These are phyloP conservation scores for Nicotiana paniculata DNA, from an alignment of 257 asterid species.

Conservation along the genomic window DNA sequence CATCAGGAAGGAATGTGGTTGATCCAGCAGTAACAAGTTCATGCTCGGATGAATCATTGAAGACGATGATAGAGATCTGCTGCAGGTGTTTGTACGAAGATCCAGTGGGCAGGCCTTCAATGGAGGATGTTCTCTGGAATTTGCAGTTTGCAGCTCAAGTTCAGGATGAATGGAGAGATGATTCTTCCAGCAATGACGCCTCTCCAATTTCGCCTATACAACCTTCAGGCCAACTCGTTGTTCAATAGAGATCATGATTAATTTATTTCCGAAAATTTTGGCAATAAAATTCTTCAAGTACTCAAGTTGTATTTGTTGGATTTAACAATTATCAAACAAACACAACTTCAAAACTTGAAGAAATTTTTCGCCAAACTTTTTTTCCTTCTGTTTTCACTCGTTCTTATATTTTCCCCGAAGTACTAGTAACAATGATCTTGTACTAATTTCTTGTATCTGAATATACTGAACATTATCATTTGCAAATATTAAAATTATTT, in stretches of 20 bases:
- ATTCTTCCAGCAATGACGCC: slow-evolving; percentile 45
- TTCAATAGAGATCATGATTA: slow-evolving; percentile 11
- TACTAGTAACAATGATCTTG: no score
- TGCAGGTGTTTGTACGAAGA: slow-evolving; percentile 63
- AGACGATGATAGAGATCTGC: slow-evolving; percentile 65
- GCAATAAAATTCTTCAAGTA: no score
- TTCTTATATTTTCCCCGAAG: no score
- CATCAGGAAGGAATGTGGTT: slow-evolving; percentile 42
- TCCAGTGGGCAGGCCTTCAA: slow-evolving; percentile 66
- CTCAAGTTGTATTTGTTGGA: no score
- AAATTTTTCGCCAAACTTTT: no score
- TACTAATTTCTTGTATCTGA: no score
- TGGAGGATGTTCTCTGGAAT: slow-evolving; percentile 89
- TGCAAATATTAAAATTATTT: no score
- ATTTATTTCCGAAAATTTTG: no score
- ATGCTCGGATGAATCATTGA: slow-evolving; percentile 60
- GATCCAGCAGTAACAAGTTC: slow-evolving; percentile 43
- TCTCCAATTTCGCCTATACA: slow-evolving; percentile 69
- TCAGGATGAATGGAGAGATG: slow-evolving; percentile 34
- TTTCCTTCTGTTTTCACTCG: no score
- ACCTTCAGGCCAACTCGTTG: slow-evolving; percentile 32
- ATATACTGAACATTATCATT: no score
- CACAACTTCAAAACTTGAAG: no score
- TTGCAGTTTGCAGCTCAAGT: slow-evolving; percentile 94
- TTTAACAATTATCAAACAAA: no score